A percentile compares a stretch with the other conserved stretches of the same genome.
Evolutionary conservation across 352 stramenopile genomes (phyloP).

Genomic region (Sclerospora graminicola): DNA sequence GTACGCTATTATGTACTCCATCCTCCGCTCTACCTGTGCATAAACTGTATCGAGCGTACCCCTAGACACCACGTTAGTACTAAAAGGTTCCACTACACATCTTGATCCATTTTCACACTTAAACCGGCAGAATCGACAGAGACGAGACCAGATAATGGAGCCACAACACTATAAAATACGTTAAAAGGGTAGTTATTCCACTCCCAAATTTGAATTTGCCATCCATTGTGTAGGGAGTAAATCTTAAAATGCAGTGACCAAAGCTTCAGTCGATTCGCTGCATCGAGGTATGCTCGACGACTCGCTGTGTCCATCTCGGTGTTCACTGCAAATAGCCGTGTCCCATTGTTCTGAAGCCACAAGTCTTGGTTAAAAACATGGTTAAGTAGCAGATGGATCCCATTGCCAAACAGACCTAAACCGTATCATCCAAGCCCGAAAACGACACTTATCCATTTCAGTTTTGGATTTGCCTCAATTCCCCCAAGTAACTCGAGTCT

Average conservation of each 20-base stretch:
- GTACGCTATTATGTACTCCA: too few relatives aligned
- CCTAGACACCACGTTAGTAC: too few relatives aligned
- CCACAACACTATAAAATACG: background rate
- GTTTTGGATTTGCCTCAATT: constrained; percentile 23
- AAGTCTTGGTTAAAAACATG: constrained; percentile 4
- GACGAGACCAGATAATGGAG: background rate
- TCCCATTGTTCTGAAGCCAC: constrained; percentile 18
- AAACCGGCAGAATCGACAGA: constrained; percentile 1
- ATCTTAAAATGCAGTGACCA: background rate
- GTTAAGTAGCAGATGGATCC: constrained; percentile 12
- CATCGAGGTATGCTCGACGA: too few relatives aligned
- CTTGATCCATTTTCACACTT: constrained; percentile 9
- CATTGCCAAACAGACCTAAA: too few relatives aligned
- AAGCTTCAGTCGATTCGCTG: too few relatives aligned
- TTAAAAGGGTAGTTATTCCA: too few relatives aligned
- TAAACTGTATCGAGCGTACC: too few relatives aligned
- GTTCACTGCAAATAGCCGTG: constrained; percentile 7
- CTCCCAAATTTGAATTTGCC: too few relatives aligned
- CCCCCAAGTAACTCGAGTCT: constrained; percentile 10
- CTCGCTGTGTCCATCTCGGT: constrained; percentile 9
- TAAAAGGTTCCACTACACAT: constrained; percentile 6
- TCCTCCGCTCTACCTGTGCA: too few relatives aligned
- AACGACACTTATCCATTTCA: constrained; percentile 4
- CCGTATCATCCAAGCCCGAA: constrained; percentile 2
- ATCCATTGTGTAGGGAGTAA: too few relatives aligned